Base-by-base conservation (phyloP, 2,329 filamentous ascomycete species). In the Incumbomyces lentus region DNA sequence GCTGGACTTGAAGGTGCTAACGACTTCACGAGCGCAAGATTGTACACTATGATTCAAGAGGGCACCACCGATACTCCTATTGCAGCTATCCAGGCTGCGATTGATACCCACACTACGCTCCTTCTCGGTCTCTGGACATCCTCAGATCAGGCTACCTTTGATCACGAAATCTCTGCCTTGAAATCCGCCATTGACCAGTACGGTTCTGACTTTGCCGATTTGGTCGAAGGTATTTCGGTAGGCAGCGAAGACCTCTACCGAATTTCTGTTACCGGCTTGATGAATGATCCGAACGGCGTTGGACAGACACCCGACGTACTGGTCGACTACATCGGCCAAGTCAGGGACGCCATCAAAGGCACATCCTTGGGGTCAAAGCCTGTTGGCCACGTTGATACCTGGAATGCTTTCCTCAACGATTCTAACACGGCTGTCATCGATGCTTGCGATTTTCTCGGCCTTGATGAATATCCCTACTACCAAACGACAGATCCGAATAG, bases 351-450 rank as follows among this genome's bases (percentile, higher is more conserved):
- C 50, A 76, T 93, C 59, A 60, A 73, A 19, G 76, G 76, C 49
- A 87, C 84, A 11, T 60, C 68, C 40, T 68, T 84, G 18, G 67
- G 73, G 32, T 65, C 66, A 17, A 74, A 70, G 35, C 71, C 77
- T n/a, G 71, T 94, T 50, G 87, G 87, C 43, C 88, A 94, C 66
- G 87, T 94, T 61, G 88, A 94, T 62, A 93, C 88, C 43, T 82
- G 78, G 47, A 78, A 77, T 38, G 71, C 69, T 43, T 80, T 76
- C 75, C 68, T 72, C 40, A 74, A 82, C 64, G 50, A 61, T 47
- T 71, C 52, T 44, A 54, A 49, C 12, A 47, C 67, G 40, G 77
- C 73, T 36, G 79, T 93, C 49, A 78, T 86, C 49, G 71, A 80
- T 10, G 57, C 83, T 17, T 70, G 75, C 52, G 81, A 84, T 66